phyloP scores from a whole-genome alignment of 2,329 filamentous ascomycete species.

The Verticillium tricorpus region DNA sequence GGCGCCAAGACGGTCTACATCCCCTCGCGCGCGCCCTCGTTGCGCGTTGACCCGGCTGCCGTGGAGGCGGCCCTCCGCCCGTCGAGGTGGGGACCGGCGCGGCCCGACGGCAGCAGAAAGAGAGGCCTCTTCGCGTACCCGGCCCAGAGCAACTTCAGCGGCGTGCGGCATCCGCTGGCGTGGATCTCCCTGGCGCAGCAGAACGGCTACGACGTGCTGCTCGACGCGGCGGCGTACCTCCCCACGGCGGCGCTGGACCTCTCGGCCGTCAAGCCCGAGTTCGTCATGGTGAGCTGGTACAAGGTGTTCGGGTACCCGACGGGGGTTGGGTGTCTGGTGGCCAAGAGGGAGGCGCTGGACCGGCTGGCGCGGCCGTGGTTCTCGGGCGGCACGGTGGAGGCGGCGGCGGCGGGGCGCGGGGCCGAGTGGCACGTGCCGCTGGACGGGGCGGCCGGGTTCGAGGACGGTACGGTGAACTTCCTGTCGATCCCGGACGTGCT shows the following conservation, averaged over 20 bases:
- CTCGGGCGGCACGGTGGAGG: constrained; percentile 31
- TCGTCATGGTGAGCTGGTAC: constrained; percentile 35
- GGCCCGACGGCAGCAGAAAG: constrained; percentile 4
- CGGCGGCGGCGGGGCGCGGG: constrained; percentile 20
- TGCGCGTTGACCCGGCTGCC: constrained; percentile 21
- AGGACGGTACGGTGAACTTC: constrained; percentile 37
- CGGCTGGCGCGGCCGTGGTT: constrained; percentile 33
- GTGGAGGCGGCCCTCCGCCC: constrained; percentile 19
- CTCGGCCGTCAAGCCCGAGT: constrained; percentile 28
- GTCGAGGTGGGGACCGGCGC: not conserved
- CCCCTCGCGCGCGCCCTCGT: constrained; percentile 18
- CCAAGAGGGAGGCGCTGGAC: constrained; percentile 23
- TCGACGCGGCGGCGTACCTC: constrained; percentile 35
- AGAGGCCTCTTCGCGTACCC: constrained; percentile 38
- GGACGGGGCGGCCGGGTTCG: constrained; percentile 25
- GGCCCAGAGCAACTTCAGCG: constrained; percentile 40
- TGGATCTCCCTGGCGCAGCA: constrained; percentile 30
- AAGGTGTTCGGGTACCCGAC: constrained; percentile 38
- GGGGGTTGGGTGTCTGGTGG: constrained; percentile 34
- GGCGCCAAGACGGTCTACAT: constrained; percentile 24
- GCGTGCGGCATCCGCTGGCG: constrained; percentile 33
- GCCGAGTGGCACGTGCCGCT: constrained; percentile 25
- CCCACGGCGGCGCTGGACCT: constrained; percentile 31
- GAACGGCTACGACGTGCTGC: constrained; percentile 32
- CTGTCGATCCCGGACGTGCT: constrained; percentile 32